Percentiles rank a stretch among this genome's conserved stretches.
These are phyloP conservation scores for Plasmodium adleri DNA, from an alignment of 169 alveolate species.

Conservation along the genomic window DNA sequence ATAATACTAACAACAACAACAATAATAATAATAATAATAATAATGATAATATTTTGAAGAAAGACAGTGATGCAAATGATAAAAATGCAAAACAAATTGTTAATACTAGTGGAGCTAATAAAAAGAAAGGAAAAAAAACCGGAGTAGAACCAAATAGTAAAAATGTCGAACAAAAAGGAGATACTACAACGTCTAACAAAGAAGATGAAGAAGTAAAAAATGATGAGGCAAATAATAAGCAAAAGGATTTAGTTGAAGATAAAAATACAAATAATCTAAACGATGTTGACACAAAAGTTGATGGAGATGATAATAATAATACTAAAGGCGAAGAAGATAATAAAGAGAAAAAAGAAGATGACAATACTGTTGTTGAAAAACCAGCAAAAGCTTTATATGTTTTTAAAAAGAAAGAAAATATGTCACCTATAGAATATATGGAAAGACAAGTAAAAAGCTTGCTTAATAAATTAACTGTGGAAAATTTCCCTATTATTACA, in stretches of 20 bases:
- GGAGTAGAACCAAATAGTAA: constrained; percentile 17
- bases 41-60: neutral
- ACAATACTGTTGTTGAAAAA: constrained; percentile 22
- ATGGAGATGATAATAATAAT: constrained; percentile 1
- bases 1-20: constrained; percentile 7
- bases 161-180: constrained; percentile 13
- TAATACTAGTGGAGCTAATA: neutral
- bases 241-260: neutral
- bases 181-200: neutral
- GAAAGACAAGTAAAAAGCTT: constrained; percentile 88
- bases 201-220: neutral
- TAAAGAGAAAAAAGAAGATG: neutral
- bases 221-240: neutral
- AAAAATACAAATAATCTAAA: neutral
- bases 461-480: constrained; percentile 92
- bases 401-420: constrained; percentile 74
- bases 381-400: constrained; percentile 68
- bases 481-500: constrained; percentile 90
- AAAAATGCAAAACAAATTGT: constrained; percentile 1
- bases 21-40: neutral
- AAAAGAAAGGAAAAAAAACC: constrained; percentile 38
- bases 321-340: neutral
- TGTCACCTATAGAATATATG: constrained; percentile 84
- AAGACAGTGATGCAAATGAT: neutral
- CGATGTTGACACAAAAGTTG: neutral